A percentile compares a stretch with the other conserved stretches of the same genome.
Evolutionary conservation across 1,139 yeast species (phyloP).

Genomic region (Taphrina betulina): DNA sequence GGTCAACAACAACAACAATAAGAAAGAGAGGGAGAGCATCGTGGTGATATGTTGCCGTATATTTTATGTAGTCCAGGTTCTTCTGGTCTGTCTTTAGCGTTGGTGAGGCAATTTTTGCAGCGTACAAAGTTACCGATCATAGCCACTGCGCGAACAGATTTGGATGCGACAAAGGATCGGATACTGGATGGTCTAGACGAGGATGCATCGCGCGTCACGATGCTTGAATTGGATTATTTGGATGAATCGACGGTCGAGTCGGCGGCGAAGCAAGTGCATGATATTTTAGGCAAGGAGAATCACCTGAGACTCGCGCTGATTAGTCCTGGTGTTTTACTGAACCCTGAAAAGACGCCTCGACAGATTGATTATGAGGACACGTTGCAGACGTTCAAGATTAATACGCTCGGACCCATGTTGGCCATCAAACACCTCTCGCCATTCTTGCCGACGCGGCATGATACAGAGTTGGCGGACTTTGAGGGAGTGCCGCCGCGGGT

Average conservation of each 20-base stretch:
- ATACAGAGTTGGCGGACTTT: conserved; percentile 1
- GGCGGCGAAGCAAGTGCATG: conserved; percentile 2
- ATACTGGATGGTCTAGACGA: conserved; percentile 17
- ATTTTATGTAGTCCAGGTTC: conserved; percentile 26
- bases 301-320: conserved; percentile 23
- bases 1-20: too few relatives aligned
- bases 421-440: conserved; percentile 29
- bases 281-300: conserved; percentile 5
- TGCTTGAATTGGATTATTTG: conserved; percentile 23
- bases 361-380: conserved; percentile 24
- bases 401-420: conserved; percentile 32
- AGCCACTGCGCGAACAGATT: conserved; percentile 26
- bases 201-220: conserved; percentile 8
- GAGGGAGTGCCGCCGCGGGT: conserved; percentile 23
- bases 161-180: conserved; percentile 12
- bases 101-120: conserved; percentile 16
- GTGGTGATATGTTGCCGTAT: too few relatives aligned
- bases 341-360: conserved; percentile 27
- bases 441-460: conserved; percentile 20
- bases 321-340: conserved; percentile 18
- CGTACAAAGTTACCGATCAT: conserved; percentile 13
- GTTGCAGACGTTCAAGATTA: conserved; percentile 24
- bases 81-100: conserved; percentile 26
- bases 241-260: conserved; percentile 7
- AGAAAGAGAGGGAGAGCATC: too few relatives aligned